Conservation (phyloP, 306 rosid genomes). For the Canavalia gladiata region DNA sequence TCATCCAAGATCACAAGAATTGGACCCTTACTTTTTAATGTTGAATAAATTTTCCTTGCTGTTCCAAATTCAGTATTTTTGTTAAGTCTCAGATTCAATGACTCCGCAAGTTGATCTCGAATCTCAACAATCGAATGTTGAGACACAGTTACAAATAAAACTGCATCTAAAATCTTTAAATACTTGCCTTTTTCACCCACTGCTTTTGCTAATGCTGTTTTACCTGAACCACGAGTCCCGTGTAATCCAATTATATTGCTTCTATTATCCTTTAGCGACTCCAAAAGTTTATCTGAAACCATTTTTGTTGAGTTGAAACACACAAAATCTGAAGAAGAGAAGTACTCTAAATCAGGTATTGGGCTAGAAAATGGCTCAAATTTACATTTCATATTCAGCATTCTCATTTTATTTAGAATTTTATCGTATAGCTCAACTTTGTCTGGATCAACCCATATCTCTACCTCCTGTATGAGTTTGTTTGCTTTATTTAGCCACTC, state of each 20-base stretch:
- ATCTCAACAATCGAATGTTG: not conserved
- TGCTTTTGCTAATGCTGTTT: not conserved
- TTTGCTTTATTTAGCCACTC: too few species aligned
- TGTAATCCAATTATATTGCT: not conserved
- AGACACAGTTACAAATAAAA: constrained; percentile 7
- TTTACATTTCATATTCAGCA: not conserved
- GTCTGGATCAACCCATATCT: too few species aligned
- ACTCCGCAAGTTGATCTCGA: constrained; percentile 25
- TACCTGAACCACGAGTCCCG: constrained; percentile 25
- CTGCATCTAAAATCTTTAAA: not conserved
- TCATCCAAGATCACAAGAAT: constrained; percentile 22
- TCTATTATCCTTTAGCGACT: constrained; percentile 5
- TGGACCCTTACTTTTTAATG: not conserved
- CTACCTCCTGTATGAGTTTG: too few species aligned
- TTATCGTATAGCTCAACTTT: too few species aligned
- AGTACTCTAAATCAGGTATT: constrained; percentile 3
- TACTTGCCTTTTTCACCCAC: not conserved
- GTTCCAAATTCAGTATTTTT: not conserved
- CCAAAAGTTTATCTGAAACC: not conserved
- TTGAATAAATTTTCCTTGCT: not conserved
- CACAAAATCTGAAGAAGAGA: not conserved
- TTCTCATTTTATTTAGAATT: too few species aligned
- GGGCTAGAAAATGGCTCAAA: constrained; percentile 1
- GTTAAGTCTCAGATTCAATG: not conserved
- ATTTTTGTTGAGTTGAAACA: not conserved